Evolutionary conservation across 2,329 filamentous ascomycete species (phyloP).

Genomic region (Trematosphaeria pertusa): DNA sequence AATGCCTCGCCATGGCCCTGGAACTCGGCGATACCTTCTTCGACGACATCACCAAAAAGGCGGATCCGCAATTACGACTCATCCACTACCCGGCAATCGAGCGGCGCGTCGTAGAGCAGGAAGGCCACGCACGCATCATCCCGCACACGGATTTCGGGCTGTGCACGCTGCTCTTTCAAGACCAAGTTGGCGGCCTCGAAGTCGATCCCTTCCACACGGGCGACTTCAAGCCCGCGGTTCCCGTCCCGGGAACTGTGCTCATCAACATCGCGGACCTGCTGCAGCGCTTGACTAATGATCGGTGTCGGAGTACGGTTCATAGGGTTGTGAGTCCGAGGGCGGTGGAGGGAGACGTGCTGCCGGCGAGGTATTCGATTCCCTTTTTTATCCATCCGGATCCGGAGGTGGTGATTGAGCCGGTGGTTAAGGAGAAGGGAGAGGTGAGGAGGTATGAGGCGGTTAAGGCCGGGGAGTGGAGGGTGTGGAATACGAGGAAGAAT

Average conservation of each 20-base stretch:
- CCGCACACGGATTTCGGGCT: conserved; percentile 43
- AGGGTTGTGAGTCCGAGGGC: conserved; percentile 44
- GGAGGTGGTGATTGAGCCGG: conserved; percentile 43
- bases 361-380: conserved; percentile 47
- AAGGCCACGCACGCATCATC: conserved; percentile 33
- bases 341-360: conserved; percentile 31
- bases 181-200: conserved; percentile 47
- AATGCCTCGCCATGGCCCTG: conserved; percentile 35
- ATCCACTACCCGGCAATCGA: conserved; percentile 38
- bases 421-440: conserved; percentile 38
- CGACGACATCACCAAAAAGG: conserved; percentile 28
- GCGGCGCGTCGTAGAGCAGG: conserved; percentile 26
- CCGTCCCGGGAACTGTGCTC: conserved; percentile 29
- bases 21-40: conserved; percentile 34
- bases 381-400: conserved; percentile 49
- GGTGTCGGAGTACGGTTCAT: conserved; percentile 47
- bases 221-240: conserved; percentile 32
- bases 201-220: conserved; percentile 36
- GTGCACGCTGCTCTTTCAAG: conserved; percentile 49
- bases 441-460: conserved; percentile 48
- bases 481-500: conserved; percentile 41
- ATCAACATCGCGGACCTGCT: conserved; percentile 36
- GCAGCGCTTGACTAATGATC: conserved; percentile 34
- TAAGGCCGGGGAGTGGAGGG: conserved; percentile 44
- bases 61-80: conserved; percentile 36